phyloP scores from a whole-genome alignment of 1,139 yeast genomes.

The Yamadazyma blattariae region DNA sequence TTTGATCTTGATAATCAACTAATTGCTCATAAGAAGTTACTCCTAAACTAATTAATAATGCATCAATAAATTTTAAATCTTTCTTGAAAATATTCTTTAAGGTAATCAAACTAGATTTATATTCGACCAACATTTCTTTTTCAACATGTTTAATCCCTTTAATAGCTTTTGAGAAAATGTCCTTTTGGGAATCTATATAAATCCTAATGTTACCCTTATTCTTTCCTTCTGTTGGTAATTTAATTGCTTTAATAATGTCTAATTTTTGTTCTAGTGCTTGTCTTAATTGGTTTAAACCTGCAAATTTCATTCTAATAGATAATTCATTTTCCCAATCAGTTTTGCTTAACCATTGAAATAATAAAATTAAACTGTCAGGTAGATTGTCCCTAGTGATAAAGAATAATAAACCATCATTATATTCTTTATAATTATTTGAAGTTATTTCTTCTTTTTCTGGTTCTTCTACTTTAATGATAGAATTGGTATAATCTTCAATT shows the following conservation, averaged over 20 bases:
- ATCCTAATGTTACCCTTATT: conserved; percentile 26
- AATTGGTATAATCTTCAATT: conserved; percentile 45
- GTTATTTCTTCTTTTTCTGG: conserved; percentile 1
- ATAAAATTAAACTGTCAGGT: conserved; percentile 45
- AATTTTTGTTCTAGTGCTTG: conserved; percentile 50
- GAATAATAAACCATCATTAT: conserved; percentile 42
- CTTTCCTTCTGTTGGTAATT: conserved; percentile 8
- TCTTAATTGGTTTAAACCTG: conserved; percentile 57
- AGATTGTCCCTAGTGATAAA: conserved; percentile 36
- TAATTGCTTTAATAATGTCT: conserved; percentile 23
- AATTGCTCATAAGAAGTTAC: conserved; percentile 53
- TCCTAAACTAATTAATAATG: conserved; percentile 57
- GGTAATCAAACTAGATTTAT: conserved; percentile 42
- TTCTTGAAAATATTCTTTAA: conserved; percentile 57
- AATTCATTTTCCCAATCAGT: conserved; percentile 39
- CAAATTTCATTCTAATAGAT: conserved; percentile 52
- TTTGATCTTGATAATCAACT: conserved; percentile 53
- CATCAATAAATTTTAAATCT: conserved; percentile 54
- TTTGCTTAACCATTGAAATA: conserved; percentile 52
- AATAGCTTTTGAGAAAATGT: conserved; percentile 41
- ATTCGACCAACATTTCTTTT: conserved; percentile 43
- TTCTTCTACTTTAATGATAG: conserved; percentile 21
- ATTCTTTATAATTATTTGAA: conserved; percentile 11
- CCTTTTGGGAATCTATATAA: conserved; percentile 45
- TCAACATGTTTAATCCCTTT: conserved; percentile 51